These are phyloP conservation scores for Isoetes taiwanensis DNA, from an alignment of 75 land plant genomes.

Conservation along the genomic window DNA sequence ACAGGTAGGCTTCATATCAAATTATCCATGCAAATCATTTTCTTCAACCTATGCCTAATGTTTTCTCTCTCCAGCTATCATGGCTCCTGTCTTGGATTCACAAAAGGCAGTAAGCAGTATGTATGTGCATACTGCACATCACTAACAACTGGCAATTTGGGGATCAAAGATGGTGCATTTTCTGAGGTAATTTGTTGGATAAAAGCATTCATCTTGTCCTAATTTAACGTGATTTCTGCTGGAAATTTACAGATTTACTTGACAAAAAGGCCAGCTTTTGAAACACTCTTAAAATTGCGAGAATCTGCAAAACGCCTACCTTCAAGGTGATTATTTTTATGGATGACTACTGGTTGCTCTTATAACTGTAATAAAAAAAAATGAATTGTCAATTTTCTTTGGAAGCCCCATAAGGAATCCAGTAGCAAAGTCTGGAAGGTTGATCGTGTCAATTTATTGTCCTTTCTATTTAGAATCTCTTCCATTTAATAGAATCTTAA, in stretches of 20 bases:
- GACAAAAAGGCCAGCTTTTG: constrained; percentile 18
- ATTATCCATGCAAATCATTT: not conserved
- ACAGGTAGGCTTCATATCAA: constrained; percentile 11
- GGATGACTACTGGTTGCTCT: no score
- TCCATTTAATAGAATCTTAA: no score
- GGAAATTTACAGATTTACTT: constrained; percentile 13
- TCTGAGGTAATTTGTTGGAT: constrained; percentile 19
- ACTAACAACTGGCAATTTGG: constrained; percentile 14
- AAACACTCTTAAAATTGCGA: constrained; percentile 11
- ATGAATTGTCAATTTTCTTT: no score
- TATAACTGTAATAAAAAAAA: no score
- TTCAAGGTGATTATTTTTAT: constrained; percentile 15
- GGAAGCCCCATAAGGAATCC: no score
- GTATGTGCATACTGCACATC: constrained; percentile 29
- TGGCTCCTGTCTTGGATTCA: constrained; percentile 14
- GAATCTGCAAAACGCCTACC: constrained; percentile 8
- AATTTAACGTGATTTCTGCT: not conserved
- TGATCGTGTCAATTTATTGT: no score
- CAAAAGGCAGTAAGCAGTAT: constrained; percentile 22
- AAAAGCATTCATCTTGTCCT: not conserved
- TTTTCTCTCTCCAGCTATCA: constrained; percentile 18
- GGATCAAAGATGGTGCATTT: constrained; percentile 10
- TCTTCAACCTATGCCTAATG: not conserved
- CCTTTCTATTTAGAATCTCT: no score
- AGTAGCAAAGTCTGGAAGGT: no score